Conservation (phyloP, 2,329 filamentous ascomycete species). For the Falciphora oryzae region DNA sequence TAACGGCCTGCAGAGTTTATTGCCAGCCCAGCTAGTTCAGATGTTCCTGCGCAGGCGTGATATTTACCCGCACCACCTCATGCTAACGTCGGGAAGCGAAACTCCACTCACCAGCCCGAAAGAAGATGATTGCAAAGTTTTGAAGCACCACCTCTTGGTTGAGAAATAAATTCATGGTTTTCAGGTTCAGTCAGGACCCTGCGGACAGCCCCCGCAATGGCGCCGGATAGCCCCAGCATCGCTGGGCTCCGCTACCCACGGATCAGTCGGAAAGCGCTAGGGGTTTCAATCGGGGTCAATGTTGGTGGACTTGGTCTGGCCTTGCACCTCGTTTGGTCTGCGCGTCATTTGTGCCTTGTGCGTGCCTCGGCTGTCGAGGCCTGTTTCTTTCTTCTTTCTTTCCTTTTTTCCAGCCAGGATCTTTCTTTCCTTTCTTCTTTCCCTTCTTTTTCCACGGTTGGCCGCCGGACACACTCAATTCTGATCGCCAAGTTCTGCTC, state of each 20-base stretch:
- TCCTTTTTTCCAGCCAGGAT: not conserved
- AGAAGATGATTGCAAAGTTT: not conserved
- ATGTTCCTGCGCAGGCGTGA: not conserved
- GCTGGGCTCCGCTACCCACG: not conserved
- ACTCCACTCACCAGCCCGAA: too few relatives aligned
- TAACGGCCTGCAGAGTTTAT: not conserved
- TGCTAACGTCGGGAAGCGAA: too few relatives aligned
- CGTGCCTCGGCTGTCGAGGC: not conserved
- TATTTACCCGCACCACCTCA: not conserved
- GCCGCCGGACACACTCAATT: not conserved
- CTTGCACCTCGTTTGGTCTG: not conserved
- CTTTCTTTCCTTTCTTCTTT: slow-evolving; percentile 4
- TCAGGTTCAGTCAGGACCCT: not conserved
- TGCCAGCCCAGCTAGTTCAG: not conserved
- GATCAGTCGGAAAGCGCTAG: not conserved
- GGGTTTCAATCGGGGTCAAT: not conserved
- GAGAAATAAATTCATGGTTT: not conserved
- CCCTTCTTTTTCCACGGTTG: not conserved
- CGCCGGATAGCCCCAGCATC: not conserved
- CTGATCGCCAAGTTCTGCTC: not conserved
- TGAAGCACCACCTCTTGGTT: not conserved
- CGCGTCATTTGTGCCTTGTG: not conserved
- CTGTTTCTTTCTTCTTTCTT: not conserved
- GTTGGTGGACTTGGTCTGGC: not conserved
- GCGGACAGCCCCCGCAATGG: not conserved